Conservation (phyloP, 208 protist species). For the Leishmania arabica region DNA sequence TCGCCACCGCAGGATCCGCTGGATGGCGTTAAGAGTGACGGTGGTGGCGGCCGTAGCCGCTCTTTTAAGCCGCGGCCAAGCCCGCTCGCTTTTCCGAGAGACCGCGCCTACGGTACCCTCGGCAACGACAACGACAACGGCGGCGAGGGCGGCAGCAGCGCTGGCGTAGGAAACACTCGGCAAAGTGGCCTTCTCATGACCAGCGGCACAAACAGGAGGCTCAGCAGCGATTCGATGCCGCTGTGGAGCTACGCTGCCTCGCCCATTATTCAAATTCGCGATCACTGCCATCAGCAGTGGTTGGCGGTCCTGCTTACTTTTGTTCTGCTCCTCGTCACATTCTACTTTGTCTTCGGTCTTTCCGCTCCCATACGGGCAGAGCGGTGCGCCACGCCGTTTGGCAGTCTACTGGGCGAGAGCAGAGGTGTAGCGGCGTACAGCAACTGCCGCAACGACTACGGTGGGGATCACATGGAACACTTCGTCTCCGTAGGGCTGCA, state of each 20-base stretch:
- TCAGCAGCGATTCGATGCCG: conserved; percentile 10
- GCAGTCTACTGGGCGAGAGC: conserved; percentile 53
- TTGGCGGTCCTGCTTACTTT: conserved; percentile 54
- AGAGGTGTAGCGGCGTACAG: conserved; percentile 63
- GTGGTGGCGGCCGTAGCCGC: neutral
- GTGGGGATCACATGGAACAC: conserved; percentile 48
- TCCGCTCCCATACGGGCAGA: conserved; percentile 28
- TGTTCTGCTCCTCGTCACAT: conserved; percentile 45
- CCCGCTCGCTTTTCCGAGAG: conserved; percentile 35
- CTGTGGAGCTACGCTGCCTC: conserved; percentile 51
- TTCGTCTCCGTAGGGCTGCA: conserved; percentile 57
- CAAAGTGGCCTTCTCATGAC: neutral
- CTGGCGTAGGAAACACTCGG: neutral
- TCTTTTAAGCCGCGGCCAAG: conserved; percentile 29
- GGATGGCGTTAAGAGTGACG: neutral
- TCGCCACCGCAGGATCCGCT: neutral
- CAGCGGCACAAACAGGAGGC: neutral
- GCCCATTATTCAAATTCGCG: conserved; percentile 46
- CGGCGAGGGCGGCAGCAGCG: neutral
- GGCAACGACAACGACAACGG: neutral
- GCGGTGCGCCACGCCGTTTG: conserved; percentile 55
- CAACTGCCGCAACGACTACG: conserved; percentile 66
- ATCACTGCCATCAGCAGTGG: conserved; percentile 80
- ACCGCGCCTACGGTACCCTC: conserved; percentile 42
- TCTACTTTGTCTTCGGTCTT: conserved; percentile 57